phyloP scores from a whole-genome alignment of 108 stramenopile genomes.

The Mediolabrus comicus region DNA sequence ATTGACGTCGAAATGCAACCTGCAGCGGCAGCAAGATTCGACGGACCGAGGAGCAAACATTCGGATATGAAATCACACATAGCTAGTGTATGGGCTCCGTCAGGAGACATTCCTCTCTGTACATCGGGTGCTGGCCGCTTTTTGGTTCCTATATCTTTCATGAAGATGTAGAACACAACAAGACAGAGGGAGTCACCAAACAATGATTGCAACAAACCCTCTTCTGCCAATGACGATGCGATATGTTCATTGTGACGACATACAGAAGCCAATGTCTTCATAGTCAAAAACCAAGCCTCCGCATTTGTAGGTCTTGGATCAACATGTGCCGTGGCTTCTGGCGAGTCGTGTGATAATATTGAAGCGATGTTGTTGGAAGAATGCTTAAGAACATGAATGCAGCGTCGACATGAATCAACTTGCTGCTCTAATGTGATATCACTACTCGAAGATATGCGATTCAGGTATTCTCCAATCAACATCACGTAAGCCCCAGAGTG shows the following conservation, averaged over 20 bases:
- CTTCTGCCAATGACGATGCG: constrained; percentile 1
- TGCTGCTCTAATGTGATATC: not conserved
- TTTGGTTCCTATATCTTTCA: constrained; percentile 41
- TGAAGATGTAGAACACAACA: constrained; percentile 52
- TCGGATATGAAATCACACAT: constrained; percentile 62
- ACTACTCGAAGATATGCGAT: constrained; percentile 11
- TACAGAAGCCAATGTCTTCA: constrained; percentile 22
- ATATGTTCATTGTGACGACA: constrained; percentile 17
- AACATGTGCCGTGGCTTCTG: constrained; percentile 35
- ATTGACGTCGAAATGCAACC: constrained; percentile 11
- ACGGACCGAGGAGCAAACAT: constrained; percentile 47
- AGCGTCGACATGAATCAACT: constrained; percentile 6
- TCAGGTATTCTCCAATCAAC: constrained; percentile 31
- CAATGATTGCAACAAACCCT: constrained; percentile 32
- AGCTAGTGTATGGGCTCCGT: constrained; percentile 78
- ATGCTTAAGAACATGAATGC: constrained; percentile 41
- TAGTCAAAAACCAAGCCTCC: constrained; percentile 71
- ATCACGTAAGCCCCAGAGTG: constrained; percentile 65
- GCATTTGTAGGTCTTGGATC: constrained; percentile 74
- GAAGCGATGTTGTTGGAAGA: constrained; percentile 8
- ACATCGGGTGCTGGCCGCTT: constrained; percentile 1
- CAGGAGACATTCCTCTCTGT: constrained; percentile 61
- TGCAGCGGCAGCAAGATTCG: constrained; percentile 36
- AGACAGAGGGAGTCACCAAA: constrained; percentile 53
- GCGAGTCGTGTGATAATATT: constrained; percentile 21